Conservation (phyloP, 2,329 filamentous ascomycete species). For the Claviceps sp. region DNA sequence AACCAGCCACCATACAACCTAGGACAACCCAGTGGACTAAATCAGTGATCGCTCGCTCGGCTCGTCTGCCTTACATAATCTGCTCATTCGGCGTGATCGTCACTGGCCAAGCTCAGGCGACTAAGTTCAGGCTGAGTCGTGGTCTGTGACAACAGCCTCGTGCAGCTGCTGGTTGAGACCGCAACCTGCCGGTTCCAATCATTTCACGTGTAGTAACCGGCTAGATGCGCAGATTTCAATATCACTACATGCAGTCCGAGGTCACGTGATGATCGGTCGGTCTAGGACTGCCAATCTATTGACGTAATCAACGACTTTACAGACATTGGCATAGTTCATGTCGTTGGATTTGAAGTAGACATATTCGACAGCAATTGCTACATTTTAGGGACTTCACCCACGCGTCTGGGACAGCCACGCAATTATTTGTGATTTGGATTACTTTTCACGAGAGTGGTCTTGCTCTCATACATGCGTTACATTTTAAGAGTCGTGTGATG, state of each 20-base stretch:
- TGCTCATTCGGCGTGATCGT: neutral
- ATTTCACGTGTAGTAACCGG: neutral
- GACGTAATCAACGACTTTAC: conserved; percentile 4
- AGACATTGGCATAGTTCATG: conserved; percentile 4
- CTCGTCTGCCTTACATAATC: neutral
- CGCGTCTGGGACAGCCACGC: conserved; percentile 7
- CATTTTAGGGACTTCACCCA: conserved; percentile 44
- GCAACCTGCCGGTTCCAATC: neutral
- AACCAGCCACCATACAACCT: conserved; percentile 63
- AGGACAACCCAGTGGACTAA: conserved; percentile 54
- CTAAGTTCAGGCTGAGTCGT: neutral
- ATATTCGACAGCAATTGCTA: conserved; percentile 38
- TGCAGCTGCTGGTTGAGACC: neutral
- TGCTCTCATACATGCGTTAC: conserved; percentile 7
- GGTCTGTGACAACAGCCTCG: neutral
- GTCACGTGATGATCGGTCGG: neutral
- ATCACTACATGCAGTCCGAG: conserved; percentile 1
- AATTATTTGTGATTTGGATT: conserved; percentile 11
- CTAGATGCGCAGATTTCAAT: neutral
- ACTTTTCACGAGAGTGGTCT: conserved; percentile 6
- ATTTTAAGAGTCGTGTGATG: neutral
- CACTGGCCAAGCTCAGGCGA: neutral
- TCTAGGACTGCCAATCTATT: neutral
- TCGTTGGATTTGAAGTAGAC: conserved; percentile 31
- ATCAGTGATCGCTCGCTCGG: conserved; percentile 40